Evolutionary conservation across 1,284 basidiomycete genomes (phyloP).

Genomic region (Tilletia horrida): DNA sequence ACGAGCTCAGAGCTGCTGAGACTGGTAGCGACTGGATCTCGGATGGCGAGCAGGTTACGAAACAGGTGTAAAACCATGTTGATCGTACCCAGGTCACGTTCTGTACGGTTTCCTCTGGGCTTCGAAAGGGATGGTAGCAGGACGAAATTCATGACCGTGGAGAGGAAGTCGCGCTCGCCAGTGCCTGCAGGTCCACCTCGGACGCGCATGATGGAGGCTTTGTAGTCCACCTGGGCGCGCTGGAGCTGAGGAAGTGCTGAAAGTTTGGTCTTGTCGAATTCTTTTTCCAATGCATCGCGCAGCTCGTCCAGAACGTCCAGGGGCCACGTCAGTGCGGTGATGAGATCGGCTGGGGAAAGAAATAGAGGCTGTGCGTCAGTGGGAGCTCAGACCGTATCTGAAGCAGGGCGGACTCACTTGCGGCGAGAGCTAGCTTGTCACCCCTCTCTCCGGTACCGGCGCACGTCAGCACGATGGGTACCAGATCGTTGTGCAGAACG

Average conservation of each 20-base stretch:
- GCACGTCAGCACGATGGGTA: slow-evolving; percentile 50
- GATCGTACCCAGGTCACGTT: slow-evolving; percentile 46
- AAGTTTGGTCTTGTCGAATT: slow-evolving; percentile 39
- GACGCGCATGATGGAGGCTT: slow-evolving; percentile 44
- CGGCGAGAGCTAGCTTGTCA: slow-evolving; percentile 49
- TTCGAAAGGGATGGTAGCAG: slow-evolving; percentile 47
- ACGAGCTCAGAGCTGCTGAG: slow-evolving; percentile 39
- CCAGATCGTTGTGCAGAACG: slow-evolving; percentile 48
- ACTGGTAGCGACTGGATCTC: slow-evolving; percentile 44
- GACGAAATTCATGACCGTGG: slow-evolving; percentile 42
- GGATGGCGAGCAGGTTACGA: slow-evolving; percentile 52
- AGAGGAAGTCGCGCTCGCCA: slow-evolving; percentile 36
- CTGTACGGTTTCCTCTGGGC: slow-evolving; percentile 41
- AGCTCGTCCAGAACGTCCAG: slow-evolving; percentile 48
- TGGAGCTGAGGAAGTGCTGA: slow-evolving; percentile 37
- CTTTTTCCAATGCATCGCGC: slow-evolving; percentile 40
- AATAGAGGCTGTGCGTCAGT: neutral
- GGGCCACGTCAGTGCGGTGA: slow-evolving; percentile 54
- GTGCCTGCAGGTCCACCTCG: slow-evolving; percentile 30
- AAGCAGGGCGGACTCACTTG: slow-evolving; percentile 21
- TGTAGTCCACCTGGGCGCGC: slow-evolving; percentile 46
- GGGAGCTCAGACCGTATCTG: neutral
- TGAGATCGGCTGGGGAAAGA: slow-evolving; percentile 41
- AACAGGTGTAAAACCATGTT: slow-evolving; percentile 53
- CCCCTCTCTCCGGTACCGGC: slow-evolving; percentile 41